These are phyloP conservation scores for Tricharina praecox DNA, from an alignment of 495 filamentous ascomycete species.

Conservation along the genomic window DNA sequence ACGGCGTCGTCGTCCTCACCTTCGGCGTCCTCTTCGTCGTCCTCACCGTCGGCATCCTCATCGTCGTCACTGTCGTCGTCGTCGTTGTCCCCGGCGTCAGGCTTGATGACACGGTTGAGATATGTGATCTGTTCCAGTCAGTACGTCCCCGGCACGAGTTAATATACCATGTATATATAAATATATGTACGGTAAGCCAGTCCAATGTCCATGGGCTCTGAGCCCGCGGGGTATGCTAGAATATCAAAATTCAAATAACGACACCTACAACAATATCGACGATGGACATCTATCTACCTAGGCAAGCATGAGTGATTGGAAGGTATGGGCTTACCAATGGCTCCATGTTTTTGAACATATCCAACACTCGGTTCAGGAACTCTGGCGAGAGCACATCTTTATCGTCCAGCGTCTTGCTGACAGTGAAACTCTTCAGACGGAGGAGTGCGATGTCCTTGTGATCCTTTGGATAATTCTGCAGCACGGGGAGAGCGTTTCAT, in stretches of 20 bases:
- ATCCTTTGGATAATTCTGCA: conserved; percentile 17
- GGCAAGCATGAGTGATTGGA: no score
- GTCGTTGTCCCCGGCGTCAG: conserved; percentile 31
- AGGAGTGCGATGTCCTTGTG: conserved; percentile 20
- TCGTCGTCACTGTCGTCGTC: conserved; percentile 14
- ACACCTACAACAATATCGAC: no score
- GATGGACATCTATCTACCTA: no score
- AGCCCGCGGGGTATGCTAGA: not conserved
- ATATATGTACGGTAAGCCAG: not conserved
- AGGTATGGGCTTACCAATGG: conserved; percentile 37
- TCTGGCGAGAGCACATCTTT: conserved; percentile 33
- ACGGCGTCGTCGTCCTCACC: no score
- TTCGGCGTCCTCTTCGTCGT: no score
- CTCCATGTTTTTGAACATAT: conserved; percentile 36
- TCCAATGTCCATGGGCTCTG: no score
- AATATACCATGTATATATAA: no score
- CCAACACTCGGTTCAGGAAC: conserved; percentile 32
- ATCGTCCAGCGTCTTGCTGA: conserved; percentile 19
- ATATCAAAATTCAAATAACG: no score
- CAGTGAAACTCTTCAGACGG: conserved; percentile 21
- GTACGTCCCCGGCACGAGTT: no score
- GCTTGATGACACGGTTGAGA: conserved; percentile 45
- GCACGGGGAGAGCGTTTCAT: no score
- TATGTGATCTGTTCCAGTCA: conserved; percentile 45
- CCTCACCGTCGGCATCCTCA: no score